Evolutionary conservation across 2,329 filamentous ascomycete genomes (phyloP).

Genomic region (Nemania abortiva): DNA sequence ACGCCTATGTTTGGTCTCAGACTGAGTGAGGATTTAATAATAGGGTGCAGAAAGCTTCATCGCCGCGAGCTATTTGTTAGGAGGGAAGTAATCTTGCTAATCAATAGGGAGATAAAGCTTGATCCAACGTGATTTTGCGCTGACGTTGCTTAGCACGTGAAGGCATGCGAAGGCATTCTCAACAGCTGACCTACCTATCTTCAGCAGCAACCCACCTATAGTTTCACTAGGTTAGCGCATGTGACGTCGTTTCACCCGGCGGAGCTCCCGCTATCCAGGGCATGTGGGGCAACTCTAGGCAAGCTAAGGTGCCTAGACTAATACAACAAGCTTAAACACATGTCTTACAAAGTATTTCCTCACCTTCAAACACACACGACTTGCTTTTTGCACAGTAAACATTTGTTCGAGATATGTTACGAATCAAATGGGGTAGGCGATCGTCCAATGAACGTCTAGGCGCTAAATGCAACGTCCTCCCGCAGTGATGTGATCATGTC

Average conservation of each 20-base stretch:
- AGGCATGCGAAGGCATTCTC: slow-evolving; percentile 17
- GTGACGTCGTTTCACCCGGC: slow-evolving; percentile 30
- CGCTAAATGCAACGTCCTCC: too few species aligned
- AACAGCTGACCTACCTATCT: slow-evolving; percentile 13
- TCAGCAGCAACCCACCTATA: background rate
- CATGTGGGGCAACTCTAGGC: slow-evolving; percentile 5
- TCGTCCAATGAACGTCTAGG: too few species aligned
- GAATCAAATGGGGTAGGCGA: too few species aligned
- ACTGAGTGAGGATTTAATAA: background rate
- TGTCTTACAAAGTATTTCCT: too few species aligned
- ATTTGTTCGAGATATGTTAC: too few species aligned
- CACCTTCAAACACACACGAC: too few species aligned
- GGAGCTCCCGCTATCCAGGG: background rate
- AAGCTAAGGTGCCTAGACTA: background rate
- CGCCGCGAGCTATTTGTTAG: background rate
- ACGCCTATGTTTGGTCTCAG: background rate
- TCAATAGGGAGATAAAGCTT: background rate
- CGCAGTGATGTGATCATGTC: too few species aligned
- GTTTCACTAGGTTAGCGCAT: slow-evolving; percentile 11
- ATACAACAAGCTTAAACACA: too few species aligned
- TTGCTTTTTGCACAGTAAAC: too few species aligned
- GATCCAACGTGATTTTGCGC: slow-evolving; percentile 18
- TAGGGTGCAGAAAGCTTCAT: slow-evolving; percentile 14
- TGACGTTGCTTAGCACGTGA: slow-evolving; percentile 3
- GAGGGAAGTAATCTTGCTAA: background rate